phyloP scores from a whole-genome alignment of 2,329 filamentous ascomycete genomes.

The Colletotrichum tofieldiae region DNA sequence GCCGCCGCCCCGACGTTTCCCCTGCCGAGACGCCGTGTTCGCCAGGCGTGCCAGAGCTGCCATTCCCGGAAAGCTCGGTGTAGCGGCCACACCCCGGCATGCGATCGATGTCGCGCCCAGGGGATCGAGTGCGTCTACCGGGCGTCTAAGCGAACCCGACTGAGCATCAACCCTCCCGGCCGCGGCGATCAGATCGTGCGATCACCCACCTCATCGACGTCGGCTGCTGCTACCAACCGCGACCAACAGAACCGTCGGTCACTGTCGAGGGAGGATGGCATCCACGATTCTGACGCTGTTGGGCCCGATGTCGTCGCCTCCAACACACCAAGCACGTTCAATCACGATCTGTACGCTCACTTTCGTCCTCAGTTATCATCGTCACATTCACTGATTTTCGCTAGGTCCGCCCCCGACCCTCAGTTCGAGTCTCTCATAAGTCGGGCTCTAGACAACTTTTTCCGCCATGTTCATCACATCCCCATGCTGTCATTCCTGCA shows the following conservation, averaged over 20 bases:
- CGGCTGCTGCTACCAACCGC: slow-evolving; percentile 17
- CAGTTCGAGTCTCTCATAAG: slow-evolving; percentile 65
- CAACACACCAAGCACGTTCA: slow-evolving; percentile 53
- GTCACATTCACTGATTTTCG: background rate
- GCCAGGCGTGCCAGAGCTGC: slow-evolving; percentile 71
- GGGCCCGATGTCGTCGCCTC: slow-evolving; percentile 51
- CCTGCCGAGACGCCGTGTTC: slow-evolving; percentile 68
- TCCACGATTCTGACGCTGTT: slow-evolving; percentile 35
- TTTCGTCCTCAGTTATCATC: background rate
- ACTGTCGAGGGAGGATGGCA: slow-evolving; percentile 33
- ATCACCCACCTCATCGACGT: slow-evolving; percentile 33
- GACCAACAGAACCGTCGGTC: slow-evolving; percentile 31
- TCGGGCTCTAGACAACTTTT: slow-evolving; percentile 71
- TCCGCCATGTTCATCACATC: slow-evolving; percentile 72
- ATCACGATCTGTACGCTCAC: slow-evolving; percentile 54
- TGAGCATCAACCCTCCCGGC: slow-evolving; percentile 33
- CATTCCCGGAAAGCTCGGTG: slow-evolving; percentile 72
- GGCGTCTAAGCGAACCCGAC: slow-evolving; percentile 58
- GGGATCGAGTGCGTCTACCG: slow-evolving; percentile 71
- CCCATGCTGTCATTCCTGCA: slow-evolving; percentile 73
- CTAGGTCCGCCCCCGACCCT: slow-evolving; percentile 57
- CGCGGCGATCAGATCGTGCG: slow-evolving; percentile 24
- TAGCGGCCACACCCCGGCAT: slow-evolving; percentile 70
- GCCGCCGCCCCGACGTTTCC: slow-evolving; percentile 45
- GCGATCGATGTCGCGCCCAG: slow-evolving; percentile 67